Conservation (phyloP, 1,284 basidiomycete species). For the Flammula alnicola region DNA sequence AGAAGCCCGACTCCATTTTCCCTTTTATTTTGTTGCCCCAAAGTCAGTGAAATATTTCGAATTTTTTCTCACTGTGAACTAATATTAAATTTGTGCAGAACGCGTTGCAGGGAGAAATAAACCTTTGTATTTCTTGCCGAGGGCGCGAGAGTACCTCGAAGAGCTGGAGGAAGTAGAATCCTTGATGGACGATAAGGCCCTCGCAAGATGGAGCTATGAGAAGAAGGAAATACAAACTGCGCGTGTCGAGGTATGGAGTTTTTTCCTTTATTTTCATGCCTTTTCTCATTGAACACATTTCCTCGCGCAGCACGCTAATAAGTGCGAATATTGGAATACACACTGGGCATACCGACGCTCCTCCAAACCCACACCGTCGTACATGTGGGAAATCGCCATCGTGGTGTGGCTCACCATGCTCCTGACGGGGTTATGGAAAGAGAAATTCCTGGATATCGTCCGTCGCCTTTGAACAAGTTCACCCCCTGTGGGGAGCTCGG, state of each 20-base stretch:
- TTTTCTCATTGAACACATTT: not conserved
- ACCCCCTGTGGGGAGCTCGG: too few species aligned
- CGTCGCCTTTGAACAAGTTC: not conserved
- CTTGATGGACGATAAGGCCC: conserved; percentile 18
- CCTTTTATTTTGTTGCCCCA: conserved; percentile 27
- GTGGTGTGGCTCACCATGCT: conserved; percentile 30
- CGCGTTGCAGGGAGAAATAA: conserved; percentile 10
- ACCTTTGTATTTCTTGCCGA: conserved; percentile 33
- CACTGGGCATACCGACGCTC: conserved; percentile 30
- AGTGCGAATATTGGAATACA: conserved; percentile 37
- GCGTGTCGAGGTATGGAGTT: conserved; percentile 32
- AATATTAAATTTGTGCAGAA: conserved; percentile 2
- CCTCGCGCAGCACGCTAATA: conserved; percentile 32
- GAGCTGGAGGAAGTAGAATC: conserved; percentile 30
- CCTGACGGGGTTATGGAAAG: conserved; percentile 23
- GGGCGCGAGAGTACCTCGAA: conserved; percentile 27
- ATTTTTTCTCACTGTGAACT: not conserved
- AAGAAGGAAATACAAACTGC: conserved; percentile 31
- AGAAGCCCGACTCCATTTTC: conserved; percentile 33
- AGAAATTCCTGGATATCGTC: conserved; percentile 9
- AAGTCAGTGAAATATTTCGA: conserved; percentile 22
- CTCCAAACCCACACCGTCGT: conserved; percentile 9
- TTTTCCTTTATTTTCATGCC: conserved; percentile 1
- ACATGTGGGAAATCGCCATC: conserved; percentile 30
- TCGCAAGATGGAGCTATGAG: conserved; percentile 30